phyloP scores from a whole-genome alignment of 192 early-diverging fungal genomes.

The Paraglomus brasilianum region DNA sequence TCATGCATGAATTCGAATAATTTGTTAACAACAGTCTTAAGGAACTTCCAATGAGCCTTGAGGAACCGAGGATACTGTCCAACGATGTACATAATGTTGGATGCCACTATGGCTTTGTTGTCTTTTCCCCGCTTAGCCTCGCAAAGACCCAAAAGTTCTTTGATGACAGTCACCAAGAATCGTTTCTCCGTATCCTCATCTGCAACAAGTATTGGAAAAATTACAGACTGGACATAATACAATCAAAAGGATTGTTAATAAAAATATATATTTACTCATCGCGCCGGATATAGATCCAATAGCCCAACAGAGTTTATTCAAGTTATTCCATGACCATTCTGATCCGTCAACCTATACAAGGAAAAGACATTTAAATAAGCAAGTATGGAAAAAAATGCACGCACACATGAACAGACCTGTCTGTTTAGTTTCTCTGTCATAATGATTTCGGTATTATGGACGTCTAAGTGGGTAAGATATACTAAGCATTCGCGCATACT shows the following conservation, averaged over 20 bases:
- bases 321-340: conserved; percentile 97
- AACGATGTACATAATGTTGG: conserved; percentile 99
- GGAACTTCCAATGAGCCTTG: conserved; percentile 99
- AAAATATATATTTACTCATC: conserved; percentile 57
- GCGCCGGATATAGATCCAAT: conserved; percentile 98
- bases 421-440: conserved; percentile 90
- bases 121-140: conserved; percentile 99
- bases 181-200: conserved; percentile 94
- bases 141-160: conserved; percentile 91
- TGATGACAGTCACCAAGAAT: conserved; percentile 98
- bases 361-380: background rate
- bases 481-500: conserved; percentile 96
- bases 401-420: conserved; percentile 61
- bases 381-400: background rate
- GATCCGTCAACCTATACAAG: conserved; percentile 80
- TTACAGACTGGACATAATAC: background rate
- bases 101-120: conserved; percentile 99
- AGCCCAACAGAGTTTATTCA: conserved; percentile 99
- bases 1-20: conserved; percentile 99
- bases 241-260: background rate
- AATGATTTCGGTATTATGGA: conserved; percentile 90
- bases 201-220: conserved; percentile 17
- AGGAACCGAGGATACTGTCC: conserved; percentile 99
- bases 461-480: conserved; percentile 96
- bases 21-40: conserved; percentile 99